Conservation (phyloP, 2,329 filamentous ascomycete species). For the Malbranchea cinnamomea region DNA sequence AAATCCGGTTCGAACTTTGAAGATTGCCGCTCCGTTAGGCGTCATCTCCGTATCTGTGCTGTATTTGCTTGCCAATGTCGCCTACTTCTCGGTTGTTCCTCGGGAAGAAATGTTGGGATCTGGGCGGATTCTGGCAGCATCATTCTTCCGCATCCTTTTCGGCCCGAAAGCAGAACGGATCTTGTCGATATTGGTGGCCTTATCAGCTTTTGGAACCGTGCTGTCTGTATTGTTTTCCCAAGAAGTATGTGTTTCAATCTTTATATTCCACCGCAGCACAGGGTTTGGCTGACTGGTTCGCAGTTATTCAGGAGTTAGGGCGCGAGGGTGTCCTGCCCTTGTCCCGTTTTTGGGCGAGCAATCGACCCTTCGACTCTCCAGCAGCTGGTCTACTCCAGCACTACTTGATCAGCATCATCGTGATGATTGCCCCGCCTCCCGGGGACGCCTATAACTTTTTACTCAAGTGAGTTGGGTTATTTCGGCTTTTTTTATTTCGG, state of each 20-base stretch:
- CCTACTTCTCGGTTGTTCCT: conserved; percentile 45
- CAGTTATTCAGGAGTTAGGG: conserved; percentile 42
- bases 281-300: conserved; percentile 5
- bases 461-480: conserved; percentile 21
- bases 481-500: neutral
- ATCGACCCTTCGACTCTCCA: conserved; percentile 51
- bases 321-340: conserved; percentile 56
- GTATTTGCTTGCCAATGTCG: conserved; percentile 44
- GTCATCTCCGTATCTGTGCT: conserved; percentile 39
- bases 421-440: conserved; percentile 51
- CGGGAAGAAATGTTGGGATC: conserved; percentile 39
- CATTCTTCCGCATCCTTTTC: conserved; percentile 47
- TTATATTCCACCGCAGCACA: no score
- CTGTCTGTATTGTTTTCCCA: conserved; percentile 40
- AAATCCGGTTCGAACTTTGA: conserved; percentile 43
- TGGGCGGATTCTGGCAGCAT: conserved; percentile 40
- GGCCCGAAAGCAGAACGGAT: conserved; percentile 39
- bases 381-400: conserved; percentile 45
- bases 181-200: conserved; percentile 45
- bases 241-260: conserved; percentile 19
- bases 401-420: conserved; percentile 49
- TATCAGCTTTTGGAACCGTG: conserved; percentile 48
- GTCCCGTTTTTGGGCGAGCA: conserved; percentile 53
- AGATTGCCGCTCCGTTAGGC: conserved; percentile 40
- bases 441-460: conserved; percentile 54